Conservation (phyloP, 176 grass and related monocot species). For the Thinopyrum elongatum region DNA sequence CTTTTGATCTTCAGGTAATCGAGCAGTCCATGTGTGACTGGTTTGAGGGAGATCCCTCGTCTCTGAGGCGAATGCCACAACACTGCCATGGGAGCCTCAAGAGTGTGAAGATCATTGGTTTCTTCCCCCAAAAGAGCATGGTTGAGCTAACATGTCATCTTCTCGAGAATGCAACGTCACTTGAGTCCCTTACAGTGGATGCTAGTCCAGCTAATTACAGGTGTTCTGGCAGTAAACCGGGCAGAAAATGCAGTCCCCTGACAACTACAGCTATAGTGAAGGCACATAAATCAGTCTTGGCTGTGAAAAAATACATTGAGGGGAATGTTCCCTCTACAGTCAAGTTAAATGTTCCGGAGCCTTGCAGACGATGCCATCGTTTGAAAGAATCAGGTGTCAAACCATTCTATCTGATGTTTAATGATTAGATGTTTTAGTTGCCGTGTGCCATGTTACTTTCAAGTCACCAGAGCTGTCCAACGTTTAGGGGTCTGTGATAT, state of each 20-base stretch:
- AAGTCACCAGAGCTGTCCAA: background rate
- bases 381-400: background rate
- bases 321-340: background rate
- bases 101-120: background rate
- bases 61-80: background rate
- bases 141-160: slow-evolving; percentile 9
- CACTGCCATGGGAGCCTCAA: background rate
- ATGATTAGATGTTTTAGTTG: background rate
- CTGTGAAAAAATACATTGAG: background rate
- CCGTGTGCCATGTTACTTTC: background rate
- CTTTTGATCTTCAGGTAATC: background rate
- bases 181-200: slow-evolving; percentile 7
- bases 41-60: background rate
- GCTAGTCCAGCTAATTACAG: background rate
- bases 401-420: background rate
- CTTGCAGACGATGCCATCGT: background rate
- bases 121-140: slow-evolving; percentile 2
- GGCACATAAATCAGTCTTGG: background rate
- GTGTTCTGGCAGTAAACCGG: background rate
- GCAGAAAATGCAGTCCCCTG: background rate
- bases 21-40: background rate
- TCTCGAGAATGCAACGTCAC: background rate
- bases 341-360: background rate
- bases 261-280: background rate
- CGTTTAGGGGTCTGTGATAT: background rate